phyloP scores from a whole-genome alignment of 345 rosid genomes.

The Trapa incisa region DNA sequence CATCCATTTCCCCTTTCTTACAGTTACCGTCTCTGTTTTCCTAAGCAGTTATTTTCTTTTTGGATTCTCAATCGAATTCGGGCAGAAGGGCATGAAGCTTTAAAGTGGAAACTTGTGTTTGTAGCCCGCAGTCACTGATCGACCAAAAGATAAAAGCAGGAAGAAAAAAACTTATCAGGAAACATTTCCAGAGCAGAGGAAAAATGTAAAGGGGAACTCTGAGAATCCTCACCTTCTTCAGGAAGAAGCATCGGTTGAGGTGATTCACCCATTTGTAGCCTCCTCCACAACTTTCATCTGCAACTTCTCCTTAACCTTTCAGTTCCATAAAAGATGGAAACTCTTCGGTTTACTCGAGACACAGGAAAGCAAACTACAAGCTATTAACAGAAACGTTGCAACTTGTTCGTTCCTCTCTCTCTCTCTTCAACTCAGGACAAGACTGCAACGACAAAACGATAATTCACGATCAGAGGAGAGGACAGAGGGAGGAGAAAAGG shows the following conservation, averaged over 20 bases:
- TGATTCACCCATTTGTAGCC: neutral
- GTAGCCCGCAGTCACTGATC: neutral
- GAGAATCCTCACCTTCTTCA: too few species aligned
- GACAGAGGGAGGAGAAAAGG: too few species aligned
- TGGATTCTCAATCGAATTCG: neutral
- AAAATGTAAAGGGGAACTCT: too few species aligned
- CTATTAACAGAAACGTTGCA: neutral
- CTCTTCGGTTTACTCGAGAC: neutral
- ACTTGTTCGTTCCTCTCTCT: neutral
- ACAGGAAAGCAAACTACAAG: neutral
- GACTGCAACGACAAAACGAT: neutral
- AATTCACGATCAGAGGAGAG: too few species aligned
- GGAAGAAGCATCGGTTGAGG: too few species aligned
- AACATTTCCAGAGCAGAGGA: too few species aligned
- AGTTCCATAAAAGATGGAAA: neutral
- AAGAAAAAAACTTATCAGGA: too few species aligned
- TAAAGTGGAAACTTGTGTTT: too few species aligned
- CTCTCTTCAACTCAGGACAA: neutral
- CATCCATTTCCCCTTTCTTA: slow-evolving; percentile 16
- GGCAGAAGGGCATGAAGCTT: too few species aligned
- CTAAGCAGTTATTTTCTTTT: neutral
- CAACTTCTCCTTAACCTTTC: neutral
- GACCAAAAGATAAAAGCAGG: neutral
- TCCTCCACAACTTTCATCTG: neutral
- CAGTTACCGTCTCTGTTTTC: too few species aligned